These are phyloP conservation scores for Aspergillus nanangensis DNA, from an alignment of 495 filamentous ascomycete species.

Conservation along the genomic window DNA sequence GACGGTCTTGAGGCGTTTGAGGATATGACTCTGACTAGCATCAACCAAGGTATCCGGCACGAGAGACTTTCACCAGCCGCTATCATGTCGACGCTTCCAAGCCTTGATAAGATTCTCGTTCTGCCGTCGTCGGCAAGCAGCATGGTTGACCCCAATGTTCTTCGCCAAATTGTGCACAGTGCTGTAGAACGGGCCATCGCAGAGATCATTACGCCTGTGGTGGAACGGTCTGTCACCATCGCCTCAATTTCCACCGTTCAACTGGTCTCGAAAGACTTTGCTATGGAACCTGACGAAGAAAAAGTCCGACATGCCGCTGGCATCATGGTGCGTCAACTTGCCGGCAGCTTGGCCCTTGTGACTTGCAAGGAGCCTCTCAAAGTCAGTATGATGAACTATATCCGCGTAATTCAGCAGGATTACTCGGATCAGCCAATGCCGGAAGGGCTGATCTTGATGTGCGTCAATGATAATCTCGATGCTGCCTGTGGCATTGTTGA, in stretches of 20 bases:
- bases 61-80: conserved; percentile 68
- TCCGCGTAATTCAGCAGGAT: conserved; percentile 71
- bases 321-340: conserved; percentile 86
- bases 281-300: conserved; percentile 85
- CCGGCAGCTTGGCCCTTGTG: conserved; percentile 90
- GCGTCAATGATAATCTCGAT: conserved; percentile 96
- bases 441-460: conserved; percentile 90
- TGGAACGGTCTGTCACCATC: conserved; percentile 95
- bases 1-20: conserved; percentile 76
- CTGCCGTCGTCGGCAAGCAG: conserved; percentile 73
- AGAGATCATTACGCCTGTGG: conserved; percentile 94
- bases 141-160: conserved; percentile 60
- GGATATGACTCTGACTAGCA: conserved; percentile 67
- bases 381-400: conserved; percentile 93
- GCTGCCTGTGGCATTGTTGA: conserved; percentile 88
- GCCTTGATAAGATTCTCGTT: conserved; percentile 66
- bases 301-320: conserved; percentile 78
- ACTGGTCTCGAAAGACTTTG: conserved; percentile 93
- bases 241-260: conserved; percentile 92
- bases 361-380: conserved; percentile 96
- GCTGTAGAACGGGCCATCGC: conserved; percentile 83
- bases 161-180: conserved; percentile 76
- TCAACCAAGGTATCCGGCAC: conserved; percentile 62
- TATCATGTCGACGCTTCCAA: conserved; percentile 71
- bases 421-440: conserved; percentile 70